Evolutionary conservation across 2,329 filamentous ascomycete genomes (phyloP).

Genomic region (Boeremia exigua): DNA sequence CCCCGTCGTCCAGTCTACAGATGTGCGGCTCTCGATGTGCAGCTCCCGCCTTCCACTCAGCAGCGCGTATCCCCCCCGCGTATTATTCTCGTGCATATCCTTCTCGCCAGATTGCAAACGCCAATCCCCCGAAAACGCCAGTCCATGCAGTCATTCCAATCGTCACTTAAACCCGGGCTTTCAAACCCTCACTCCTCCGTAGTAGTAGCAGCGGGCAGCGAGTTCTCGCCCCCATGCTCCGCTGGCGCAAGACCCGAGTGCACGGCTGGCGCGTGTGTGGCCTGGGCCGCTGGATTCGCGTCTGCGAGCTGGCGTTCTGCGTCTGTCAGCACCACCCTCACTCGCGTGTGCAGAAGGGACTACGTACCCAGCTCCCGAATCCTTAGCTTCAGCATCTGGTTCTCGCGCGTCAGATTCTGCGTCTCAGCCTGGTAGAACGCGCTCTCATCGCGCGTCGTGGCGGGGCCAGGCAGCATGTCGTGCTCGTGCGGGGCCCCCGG

Average conservation of each 20-base stretch:
- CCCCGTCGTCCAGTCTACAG: too few relatives aligned
- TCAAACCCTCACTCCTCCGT: too few relatives aligned
- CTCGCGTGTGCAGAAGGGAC: neutral
- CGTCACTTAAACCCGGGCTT: too few relatives aligned
- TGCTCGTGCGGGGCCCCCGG: conserved; percentile 57
- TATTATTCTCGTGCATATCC: too few relatives aligned
- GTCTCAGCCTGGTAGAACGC: conserved; percentile 85
- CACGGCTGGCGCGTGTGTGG: conserved; percentile 40
- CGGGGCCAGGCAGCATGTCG: conserved; percentile 65
- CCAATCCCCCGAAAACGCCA: too few relatives aligned
- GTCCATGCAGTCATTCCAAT: too few relatives aligned
- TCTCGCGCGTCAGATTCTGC: conserved; percentile 77
- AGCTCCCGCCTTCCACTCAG: too few relatives aligned
- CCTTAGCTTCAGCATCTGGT: conserved; percentile 79
- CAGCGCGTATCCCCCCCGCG: too few relatives aligned
- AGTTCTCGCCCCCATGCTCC: too few relatives aligned
- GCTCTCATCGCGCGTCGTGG: conserved; percentile 66
- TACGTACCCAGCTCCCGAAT: conserved; percentile 72
- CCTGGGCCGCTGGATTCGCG: conserved; percentile 37
- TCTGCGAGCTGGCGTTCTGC: conserved; percentile 46
- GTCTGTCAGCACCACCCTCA: neutral
- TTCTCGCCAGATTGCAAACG: too few relatives aligned
- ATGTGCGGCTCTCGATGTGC: too few relatives aligned
- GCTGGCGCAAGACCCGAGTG: conserved; percentile 32
- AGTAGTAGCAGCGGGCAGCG: too few relatives aligned